Percentiles rank a stretch among this genome's conserved stretches.
These are phyloP conservation scores for Saturnispora quitensis DNA, from an alignment of 805 yeast species.

Conservation along the genomic window DNA sequence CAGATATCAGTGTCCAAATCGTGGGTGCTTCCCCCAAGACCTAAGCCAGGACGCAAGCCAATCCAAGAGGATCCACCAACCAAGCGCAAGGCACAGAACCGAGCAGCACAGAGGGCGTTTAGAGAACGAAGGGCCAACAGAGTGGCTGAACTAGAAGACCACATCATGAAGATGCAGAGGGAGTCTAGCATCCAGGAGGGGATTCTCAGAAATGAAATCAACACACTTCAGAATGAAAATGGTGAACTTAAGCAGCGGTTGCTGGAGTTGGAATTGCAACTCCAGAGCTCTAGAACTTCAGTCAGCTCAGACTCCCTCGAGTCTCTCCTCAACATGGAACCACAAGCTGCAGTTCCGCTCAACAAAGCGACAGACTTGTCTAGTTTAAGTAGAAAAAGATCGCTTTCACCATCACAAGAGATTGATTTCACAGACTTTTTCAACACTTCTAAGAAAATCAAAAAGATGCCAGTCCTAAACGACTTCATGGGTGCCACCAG, in stretches of 20 bases:
- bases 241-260: constrained; percentile 27
- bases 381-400: background rate
- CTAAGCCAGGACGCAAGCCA: constrained; percentile 45
- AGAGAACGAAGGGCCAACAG: constrained; percentile 79
- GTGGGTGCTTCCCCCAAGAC: constrained; percentile 55
- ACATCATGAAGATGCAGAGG: constrained; percentile 55
- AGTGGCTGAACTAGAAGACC: constrained; percentile 68
- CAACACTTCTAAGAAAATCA: constrained; percentile 22
- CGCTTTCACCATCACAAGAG: constrained; percentile 24
- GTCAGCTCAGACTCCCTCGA: background rate
- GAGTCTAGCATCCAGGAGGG: constrained; percentile 55
- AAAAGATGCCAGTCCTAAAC: constrained; percentile 12
- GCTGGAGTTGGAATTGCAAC: constrained; percentile 24
- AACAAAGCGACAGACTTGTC: constrained; percentile 12
- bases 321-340: constrained; percentile 32
- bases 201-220: constrained; percentile 42
- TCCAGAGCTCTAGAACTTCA: background rate
- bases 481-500: constrained; percentile 6
- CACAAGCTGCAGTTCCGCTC: constrained; percentile 61
- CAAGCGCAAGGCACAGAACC: constrained; percentile 80
- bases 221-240: constrained; percentile 38
- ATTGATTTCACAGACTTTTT: constrained; percentile 48
- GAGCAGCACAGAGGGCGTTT: constrained; percentile 92
- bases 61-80: constrained; percentile 68
- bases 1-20: constrained; percentile 50